Conservation (phyloP, 2,329 filamentous ascomycete species). For the Ceratocystis albifundus region DNA sequence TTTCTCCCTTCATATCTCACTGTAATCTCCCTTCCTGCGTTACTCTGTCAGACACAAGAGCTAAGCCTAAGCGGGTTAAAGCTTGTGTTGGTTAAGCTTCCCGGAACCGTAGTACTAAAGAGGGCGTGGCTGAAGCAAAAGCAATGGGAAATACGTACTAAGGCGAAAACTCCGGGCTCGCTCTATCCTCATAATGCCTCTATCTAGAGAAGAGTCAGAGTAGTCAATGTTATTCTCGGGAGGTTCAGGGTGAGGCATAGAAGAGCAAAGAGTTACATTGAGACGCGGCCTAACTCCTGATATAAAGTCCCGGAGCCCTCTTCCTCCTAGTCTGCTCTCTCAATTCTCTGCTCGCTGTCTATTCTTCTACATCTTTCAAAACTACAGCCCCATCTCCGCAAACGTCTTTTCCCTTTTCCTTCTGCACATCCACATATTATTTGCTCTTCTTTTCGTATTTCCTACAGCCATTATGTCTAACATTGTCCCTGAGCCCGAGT, state of each 20-base stretch:
- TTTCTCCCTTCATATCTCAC: not conserved
- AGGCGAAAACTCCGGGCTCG: slow-evolving; percentile 16
- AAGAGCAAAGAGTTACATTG: not conserved
- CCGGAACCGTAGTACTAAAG: not conserved
- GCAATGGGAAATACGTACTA: not conserved
- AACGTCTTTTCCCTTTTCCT: not conserved
- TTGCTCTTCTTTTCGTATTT: not conserved
- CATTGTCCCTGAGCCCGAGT: slow-evolving; percentile 82
- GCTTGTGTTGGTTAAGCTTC: slow-evolving; percentile 9
- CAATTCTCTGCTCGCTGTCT: not conserved
- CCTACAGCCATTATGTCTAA: slow-evolving; percentile 55
- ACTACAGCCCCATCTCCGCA: slow-evolving; percentile 1
- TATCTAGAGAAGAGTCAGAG: slow-evolving; percentile 1
- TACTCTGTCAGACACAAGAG: not conserved
- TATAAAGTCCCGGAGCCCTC: slow-evolving; percentile 17
- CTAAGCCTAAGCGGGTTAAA: slow-evolving; percentile 7
- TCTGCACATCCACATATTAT: not conserved
- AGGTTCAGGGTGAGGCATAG: not conserved
- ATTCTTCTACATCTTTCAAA: not conserved
- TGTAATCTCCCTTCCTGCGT: not conserved
- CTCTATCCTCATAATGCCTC: not conserved
- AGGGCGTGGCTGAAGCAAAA: not conserved
- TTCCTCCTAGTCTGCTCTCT: not conserved
- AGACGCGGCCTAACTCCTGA: not conserved
- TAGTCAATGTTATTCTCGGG: not conserved